These are phyloP conservation scores for Fraxinus americana DNA, from an alignment of 257 asterid species.

Conservation along the genomic window DNA sequence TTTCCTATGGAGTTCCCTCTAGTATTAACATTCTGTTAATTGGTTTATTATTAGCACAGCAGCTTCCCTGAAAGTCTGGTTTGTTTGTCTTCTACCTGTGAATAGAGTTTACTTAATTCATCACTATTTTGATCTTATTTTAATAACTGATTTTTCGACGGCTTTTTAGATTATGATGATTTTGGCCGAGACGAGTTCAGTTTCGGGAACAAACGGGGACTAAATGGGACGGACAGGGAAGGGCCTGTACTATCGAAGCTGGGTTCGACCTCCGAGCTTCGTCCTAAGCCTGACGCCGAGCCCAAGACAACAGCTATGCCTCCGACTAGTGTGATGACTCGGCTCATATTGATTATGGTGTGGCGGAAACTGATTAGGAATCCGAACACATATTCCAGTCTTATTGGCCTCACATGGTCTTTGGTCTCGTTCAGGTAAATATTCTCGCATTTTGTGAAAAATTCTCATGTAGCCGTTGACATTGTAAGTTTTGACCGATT, in stretches of 20 bases:
- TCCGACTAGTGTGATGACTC: slow-evolving; percentile 70
- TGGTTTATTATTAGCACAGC: slow-evolving; percentile 27
- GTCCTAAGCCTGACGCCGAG: slow-evolving; percentile 55
- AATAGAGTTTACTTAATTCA: neutral
- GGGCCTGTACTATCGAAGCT: slow-evolving; percentile 81
- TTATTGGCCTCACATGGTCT: slow-evolving; percentile 69
- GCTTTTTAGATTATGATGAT: slow-evolving; percentile 71
- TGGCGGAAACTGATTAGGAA: slow-evolving; percentile 74
- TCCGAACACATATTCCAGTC: slow-evolving; percentile 71
- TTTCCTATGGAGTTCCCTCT: slow-evolving; percentile 23
- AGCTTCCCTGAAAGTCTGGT: slow-evolving; percentile 42
- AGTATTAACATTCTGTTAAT: slow-evolving; percentile 36
- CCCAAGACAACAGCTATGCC: slow-evolving; percentile 59
- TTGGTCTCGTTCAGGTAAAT: slow-evolving; percentile 55
- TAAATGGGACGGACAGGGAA: slow-evolving; percentile 38
- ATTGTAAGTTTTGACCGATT: neutral
- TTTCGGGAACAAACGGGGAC: slow-evolving; percentile 46
- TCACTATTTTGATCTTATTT: neutral
- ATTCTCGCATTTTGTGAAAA: neutral
- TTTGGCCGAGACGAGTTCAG: slow-evolving; percentile 69
- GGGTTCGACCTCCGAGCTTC: slow-evolving; percentile 84
- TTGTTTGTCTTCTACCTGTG: slow-evolving; percentile 44
- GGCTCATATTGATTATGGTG: slow-evolving; percentile 74
- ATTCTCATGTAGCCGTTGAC: neutral
- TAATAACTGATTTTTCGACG: neutral